Evolutionary conservation across 129 eudicot genomes (phyloP).

Genomic region (Dittrichia graveolens): DNA sequence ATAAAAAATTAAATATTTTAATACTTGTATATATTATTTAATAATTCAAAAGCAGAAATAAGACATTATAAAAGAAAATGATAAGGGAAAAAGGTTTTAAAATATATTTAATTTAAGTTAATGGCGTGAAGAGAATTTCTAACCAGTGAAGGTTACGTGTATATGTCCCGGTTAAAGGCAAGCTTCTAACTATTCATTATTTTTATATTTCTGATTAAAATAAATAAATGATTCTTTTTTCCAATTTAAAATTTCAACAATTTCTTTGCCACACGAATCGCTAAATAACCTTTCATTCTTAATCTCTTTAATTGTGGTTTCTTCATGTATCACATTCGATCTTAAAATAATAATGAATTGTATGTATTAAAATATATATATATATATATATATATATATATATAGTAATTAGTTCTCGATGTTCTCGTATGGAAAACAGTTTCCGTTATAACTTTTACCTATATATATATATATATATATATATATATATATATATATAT

Average conservation of each 20-base stretch:
- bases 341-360: no score
- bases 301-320: no score
- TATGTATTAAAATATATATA: no score
- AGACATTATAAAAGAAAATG: slow-evolving; percentile 5
- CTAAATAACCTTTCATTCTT: background rate
- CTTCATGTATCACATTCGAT: no score
- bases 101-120: slow-evolving; percentile 17
- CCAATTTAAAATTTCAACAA: background rate
- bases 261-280: background rate
- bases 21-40: background rate
- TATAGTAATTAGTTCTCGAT: no score
- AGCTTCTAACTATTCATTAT: background rate
- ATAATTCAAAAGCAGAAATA: background rate
- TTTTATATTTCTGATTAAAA: background rate
- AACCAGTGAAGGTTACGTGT: slow-evolving; percentile 32
- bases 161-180: slow-evolving; percentile 17
- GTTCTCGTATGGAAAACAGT: no score
- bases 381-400: no score
- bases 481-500: no score
- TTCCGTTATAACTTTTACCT: no score
- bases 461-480: no score
- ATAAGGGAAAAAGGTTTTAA: slow-evolving; percentile 10
- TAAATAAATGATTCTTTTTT: background rate
- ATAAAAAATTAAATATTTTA: slow-evolving; percentile 28
- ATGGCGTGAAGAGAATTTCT: slow-evolving; percentile 30